These are phyloP conservation scores for Gymnopus androsaceus DNA, from an alignment of 1,284 basidiomycete species.

Conservation along the genomic window DNA sequence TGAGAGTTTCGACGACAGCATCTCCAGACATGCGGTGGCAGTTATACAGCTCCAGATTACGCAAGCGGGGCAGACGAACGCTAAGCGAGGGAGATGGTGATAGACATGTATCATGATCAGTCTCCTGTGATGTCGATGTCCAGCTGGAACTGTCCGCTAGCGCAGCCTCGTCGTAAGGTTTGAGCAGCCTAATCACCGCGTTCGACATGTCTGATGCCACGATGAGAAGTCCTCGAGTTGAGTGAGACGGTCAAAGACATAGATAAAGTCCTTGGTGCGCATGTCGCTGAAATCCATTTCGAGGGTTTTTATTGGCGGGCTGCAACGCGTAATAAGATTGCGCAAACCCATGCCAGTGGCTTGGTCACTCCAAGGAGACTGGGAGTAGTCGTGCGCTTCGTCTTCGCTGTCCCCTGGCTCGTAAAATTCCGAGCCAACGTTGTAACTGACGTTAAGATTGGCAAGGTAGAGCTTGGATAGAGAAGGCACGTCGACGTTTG, in stretches of 20 bases:
- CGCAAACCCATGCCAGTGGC: conserved; percentile 79
- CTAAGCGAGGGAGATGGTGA: conserved; percentile 1
- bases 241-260: conserved; percentile 58
- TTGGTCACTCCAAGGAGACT: conserved; percentile 72
- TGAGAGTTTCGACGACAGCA: conserved; percentile 53
- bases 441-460: conserved; percentile 65
- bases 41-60: conserved; percentile 52
- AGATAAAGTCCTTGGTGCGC: conserved; percentile 75
- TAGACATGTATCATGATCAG: conserved; percentile 19
- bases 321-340: conserved; percentile 50
- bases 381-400: conserved; percentile 69
- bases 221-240: conserved; percentile 64
- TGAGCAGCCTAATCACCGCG: conserved; percentile 59
- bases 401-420: conserved; percentile 72
- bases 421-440: conserved; percentile 36
- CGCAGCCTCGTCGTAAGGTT: conserved; percentile 34
- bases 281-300: conserved; percentile 80
- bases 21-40: conserved; percentile 65
- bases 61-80: conserved; percentile 56
- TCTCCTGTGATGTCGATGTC: conserved; percentile 9
- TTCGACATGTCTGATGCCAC: conserved; percentile 79
- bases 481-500: conserved; percentile 56
- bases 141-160: not conserved
- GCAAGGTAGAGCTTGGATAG: conserved; percentile 61
- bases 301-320: conserved; percentile 61